Percentiles rank a stretch among this genome's conserved stretches.
Evolutionary conservation across 169 alveolate genomes (phyloP).

Genomic region (Toxoplasma gondii): DNA sequence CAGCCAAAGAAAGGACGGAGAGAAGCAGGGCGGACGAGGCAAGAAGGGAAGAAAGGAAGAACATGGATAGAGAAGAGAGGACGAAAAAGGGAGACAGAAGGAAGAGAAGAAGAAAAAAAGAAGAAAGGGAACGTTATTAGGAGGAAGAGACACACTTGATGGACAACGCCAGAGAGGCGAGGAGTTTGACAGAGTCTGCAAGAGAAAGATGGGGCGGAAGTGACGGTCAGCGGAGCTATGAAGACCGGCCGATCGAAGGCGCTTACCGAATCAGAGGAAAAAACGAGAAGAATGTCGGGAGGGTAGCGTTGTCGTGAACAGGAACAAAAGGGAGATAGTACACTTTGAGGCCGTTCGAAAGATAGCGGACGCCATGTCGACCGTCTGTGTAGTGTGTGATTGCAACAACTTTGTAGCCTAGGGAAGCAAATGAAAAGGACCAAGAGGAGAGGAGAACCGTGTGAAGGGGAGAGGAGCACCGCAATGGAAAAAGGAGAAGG

Average conservation of each 20-base stretch:
- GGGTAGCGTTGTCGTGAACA: constrained; percentile 82
- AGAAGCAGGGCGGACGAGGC: neutral
- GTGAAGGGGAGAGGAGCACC: neutral
- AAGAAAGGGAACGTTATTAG: too few relatives aligned
- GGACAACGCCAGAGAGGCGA: too few relatives aligned
- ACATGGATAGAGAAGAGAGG: neutral
- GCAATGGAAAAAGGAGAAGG: neutral
- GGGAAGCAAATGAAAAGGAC: neutral
- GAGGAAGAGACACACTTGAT: too few relatives aligned
- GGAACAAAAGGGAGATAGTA: constrained; percentile 94
- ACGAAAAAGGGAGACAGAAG: too few relatives aligned
- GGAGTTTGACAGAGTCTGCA: too few relatives aligned
- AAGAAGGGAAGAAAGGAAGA: neutral
- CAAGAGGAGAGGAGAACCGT: neutral
- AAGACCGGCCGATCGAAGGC: too few relatives aligned
- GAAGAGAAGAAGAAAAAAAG: too few relatives aligned
- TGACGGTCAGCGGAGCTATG: too few relatives aligned
- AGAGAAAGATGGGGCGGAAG: too few relatives aligned
- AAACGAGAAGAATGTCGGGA: constrained; percentile 73
- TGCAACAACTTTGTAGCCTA: constrained; percentile 96
- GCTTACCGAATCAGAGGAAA: constrained; percentile 68
- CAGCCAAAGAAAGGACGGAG: neutral
- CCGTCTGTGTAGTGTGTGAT: constrained; percentile 93
- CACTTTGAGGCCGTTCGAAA: constrained; percentile 98
- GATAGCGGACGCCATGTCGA: constrained; percentile 96